Base-by-base conservation (phyloP, 164 flowering plant genomes). In the Macadamia integrifolia region DNA sequence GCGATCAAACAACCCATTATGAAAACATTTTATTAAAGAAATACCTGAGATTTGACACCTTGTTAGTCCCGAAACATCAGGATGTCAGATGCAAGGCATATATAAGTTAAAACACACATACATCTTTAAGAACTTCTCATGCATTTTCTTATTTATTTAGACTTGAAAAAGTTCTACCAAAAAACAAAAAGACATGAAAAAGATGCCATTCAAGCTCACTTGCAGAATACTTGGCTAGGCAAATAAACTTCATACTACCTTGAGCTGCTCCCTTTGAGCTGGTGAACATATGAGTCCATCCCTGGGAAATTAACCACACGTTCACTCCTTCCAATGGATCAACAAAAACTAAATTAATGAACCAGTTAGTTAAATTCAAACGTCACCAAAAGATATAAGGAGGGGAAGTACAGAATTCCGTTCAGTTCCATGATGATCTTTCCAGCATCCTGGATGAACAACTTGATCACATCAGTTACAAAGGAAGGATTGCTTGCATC, bases 261-360 rank as follows among this genome's bases (percentile, higher is more conserved):
- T 48, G 77, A 68, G 50, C 77, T 73, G 49, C 79, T 67, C 70
- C 81, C 82, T 57, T 73, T 76, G 2, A 79, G 52, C 56, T 79
- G 74, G 60, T 76, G 75, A 60, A 72, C 72, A 66, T 61, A 71
- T 1, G 70, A 74, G 56, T 62, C 69, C n/a, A 79, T 48, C 30
- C 63, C 74, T 29, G 60, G 23, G 69, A 31, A 75, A 61, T 79
- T 73, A 31, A 73, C 71, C 23, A 66, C 62, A 30, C 67, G 60
- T 55, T 75, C 69, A 32, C 59, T 66, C 66, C 81, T 78, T 56
- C 58, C 64, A 17, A 70, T 11, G 5, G 48, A 58, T 23, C 44
- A 18, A 62, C 49, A 40, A 12, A 35, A 9, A 48, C 23, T 29
- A 13, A n/a, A 23, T 11, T 15, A 40, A 55, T 10, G 28, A 18